Conservation (phyloP, 2,329 filamentous ascomycete genomes). For the Tolypocladium pustulatum region DNA sequence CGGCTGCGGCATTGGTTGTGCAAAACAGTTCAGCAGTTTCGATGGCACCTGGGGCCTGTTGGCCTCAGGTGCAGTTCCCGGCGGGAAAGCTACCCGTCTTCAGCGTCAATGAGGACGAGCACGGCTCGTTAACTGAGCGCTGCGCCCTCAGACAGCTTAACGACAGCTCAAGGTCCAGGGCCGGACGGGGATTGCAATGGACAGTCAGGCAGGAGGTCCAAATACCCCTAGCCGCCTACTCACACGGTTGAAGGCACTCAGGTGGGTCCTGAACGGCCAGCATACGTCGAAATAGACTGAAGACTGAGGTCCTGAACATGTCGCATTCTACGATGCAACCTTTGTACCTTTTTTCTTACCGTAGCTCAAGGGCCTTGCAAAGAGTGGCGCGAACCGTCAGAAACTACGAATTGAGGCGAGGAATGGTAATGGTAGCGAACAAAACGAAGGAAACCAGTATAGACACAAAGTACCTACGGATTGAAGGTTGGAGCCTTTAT, state of each 20-base stretch:
- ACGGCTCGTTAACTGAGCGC: no score
- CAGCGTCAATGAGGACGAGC: neutral
- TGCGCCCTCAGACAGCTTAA: no score
- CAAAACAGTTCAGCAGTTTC: neutral
- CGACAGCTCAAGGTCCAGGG: no score
- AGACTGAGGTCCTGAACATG: neutral
- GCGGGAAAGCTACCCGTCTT: neutral
- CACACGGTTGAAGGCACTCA: neutral
- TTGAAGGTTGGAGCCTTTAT: no score
- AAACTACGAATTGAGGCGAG: neutral
- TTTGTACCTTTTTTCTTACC: neutral
- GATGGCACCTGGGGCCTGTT: neutral
- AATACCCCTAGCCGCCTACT: neutral
- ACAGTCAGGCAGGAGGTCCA: neutral
- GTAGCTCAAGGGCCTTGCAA: neutral
- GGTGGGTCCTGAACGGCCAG: neutral
- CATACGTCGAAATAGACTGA: no score
- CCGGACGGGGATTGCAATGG: neutral
- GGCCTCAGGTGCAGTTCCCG: neutral
- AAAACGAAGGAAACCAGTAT: no score
- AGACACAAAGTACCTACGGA: no score
- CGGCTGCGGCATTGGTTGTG: neutral
- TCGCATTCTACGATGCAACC: no score
- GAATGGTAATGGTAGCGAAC: neutral
- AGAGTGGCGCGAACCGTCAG: neutral